phyloP scores from a whole-genome alignment of 768 basidiomycete genomes.

The Gloeophyllum trabeum region DNA sequence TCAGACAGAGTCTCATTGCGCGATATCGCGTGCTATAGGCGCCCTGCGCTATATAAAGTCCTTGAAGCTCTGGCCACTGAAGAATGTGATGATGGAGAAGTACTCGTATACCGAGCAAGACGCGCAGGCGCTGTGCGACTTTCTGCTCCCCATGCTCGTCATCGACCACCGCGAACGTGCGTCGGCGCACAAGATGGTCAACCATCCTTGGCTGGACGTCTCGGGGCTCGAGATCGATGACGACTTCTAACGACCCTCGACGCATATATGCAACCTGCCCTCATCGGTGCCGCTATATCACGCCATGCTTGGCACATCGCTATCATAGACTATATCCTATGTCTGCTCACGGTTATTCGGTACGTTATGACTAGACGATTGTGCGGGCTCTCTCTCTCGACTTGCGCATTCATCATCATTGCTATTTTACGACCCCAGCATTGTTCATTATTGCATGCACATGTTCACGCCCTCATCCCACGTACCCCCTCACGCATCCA shows the following conservation, averaged over 20 bases:
- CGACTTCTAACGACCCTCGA: neutral
- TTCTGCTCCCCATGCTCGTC: slow-evolving; percentile 68
- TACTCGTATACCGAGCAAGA: slow-evolving; percentile 60
- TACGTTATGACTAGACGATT: too few species aligned
- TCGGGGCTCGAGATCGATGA: neutral
- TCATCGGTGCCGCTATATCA: too few species aligned
- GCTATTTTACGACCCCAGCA: too few species aligned
- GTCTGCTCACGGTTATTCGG: too few species aligned
- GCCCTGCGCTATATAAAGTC: slow-evolving; percentile 61
- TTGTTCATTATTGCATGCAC: too few species aligned
- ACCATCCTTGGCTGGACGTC: slow-evolving; percentile 62
- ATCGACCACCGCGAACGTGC: slow-evolving; percentile 59
- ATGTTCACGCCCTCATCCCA: too few species aligned
- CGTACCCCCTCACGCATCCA: too few species aligned
- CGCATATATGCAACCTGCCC: too few species aligned
- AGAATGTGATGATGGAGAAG: slow-evolving; percentile 82
- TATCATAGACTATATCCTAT: too few species aligned
- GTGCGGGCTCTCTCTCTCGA: too few species aligned
- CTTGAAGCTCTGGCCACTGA: slow-evolving; percentile 73
- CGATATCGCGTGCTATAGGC: slow-evolving; percentile 25
- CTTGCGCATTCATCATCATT: too few species aligned
- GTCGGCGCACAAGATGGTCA: slow-evolving; percentile 61
- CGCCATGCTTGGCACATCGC: too few species aligned
- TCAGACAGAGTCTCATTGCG: neutral
- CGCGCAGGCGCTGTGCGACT: slow-evolving; percentile 46